A percentile compares a stretch with the other conserved stretches of the same genome.
phyloP scores from a whole-genome alignment of 768 basidiomycete species.

The Boletus insuetus region DNA sequence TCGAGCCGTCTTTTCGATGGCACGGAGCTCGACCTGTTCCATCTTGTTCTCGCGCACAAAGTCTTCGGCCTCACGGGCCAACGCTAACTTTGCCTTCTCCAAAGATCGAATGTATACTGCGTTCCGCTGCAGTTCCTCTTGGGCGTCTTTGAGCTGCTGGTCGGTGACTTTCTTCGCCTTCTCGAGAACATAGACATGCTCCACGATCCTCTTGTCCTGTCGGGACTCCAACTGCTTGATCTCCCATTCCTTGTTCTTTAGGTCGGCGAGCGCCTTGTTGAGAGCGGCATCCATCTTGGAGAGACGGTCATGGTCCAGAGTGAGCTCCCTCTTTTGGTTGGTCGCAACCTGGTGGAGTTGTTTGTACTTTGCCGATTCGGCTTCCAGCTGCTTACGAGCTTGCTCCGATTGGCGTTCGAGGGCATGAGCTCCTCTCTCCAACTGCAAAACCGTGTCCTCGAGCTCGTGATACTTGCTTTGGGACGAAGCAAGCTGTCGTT shows the following conservation, averaged over 20 bases:
- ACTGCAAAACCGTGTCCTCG: conserved; percentile 82
- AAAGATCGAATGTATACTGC: conserved; percentile 78
- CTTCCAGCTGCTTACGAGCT: conserved; percentile 67
- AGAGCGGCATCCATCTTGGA: conserved; percentile 76
- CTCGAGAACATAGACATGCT: conserved; percentile 94
- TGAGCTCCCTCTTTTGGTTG: conserved; percentile 66
- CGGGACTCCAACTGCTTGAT: conserved; percentile 80
- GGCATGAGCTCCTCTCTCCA: conserved; percentile 78
- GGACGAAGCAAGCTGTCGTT: conserved; percentile 69
- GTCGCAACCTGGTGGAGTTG: conserved; percentile 68
- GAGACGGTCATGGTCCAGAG: conserved; percentile 64
- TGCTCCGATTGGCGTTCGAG: conserved; percentile 72
- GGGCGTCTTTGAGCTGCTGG: conserved; percentile 80
- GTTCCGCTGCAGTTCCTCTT: conserved; percentile 72
- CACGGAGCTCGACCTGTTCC: conserved; percentile 61
- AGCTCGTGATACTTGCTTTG: conserved; percentile 80
- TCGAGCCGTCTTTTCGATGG: conserved; percentile 64
- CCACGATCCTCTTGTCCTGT: conserved; percentile 98
- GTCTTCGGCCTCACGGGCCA: conserved; percentile 83
- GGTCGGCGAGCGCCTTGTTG: conserved; percentile 74
- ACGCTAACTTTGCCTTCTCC: conserved; percentile 72
- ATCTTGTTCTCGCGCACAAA: conserved; percentile 68
- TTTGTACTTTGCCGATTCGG: conserved; percentile 67
- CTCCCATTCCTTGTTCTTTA: conserved; percentile 82
- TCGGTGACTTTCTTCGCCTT: conserved; percentile 95